These are phyloP conservation scores for Glonium stellatum DNA, from an alignment of 495 filamentous ascomycete genomes.

Conservation along the genomic window DNA sequence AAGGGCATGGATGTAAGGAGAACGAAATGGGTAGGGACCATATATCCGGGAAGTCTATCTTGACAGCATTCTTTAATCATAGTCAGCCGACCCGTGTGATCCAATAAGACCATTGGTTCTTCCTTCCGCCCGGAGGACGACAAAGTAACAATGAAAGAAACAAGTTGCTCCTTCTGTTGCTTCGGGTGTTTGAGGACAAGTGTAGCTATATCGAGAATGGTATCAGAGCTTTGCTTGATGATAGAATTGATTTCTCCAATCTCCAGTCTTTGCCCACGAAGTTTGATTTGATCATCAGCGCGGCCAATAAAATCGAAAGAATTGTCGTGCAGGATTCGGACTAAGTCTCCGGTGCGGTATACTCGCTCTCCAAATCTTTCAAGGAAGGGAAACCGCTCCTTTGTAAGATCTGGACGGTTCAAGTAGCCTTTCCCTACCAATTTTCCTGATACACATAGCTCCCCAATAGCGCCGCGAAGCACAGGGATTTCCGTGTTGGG, in stretches of 20 bases:
- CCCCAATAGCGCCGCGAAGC: slow-evolving; percentile 71
- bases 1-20: slow-evolving; percentile 57
- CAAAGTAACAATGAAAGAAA: slow-evolving; percentile 54
- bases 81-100: slow-evolving; percentile 21
- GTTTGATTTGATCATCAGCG: slow-evolving; percentile 73
- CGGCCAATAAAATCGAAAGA: slow-evolving; percentile 69
- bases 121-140: neutral
- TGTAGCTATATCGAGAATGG: slow-evolving; percentile 54
- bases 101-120: slow-evolving; percentile 16
- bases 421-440: slow-evolving; percentile 85
- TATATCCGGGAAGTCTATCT: slow-evolving; percentile 58
- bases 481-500: slow-evolving; percentile 62
- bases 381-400: slow-evolving; percentile 55
- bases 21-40: slow-evolving; percentile 70
- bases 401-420: slow-evolving; percentile 62
- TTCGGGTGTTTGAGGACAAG: slow-evolving; percentile 57
- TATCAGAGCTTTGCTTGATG: slow-evolving; percentile 45
- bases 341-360: slow-evolving; percentile 76
- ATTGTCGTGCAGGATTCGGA: slow-evolving; percentile 61
- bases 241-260: slow-evolving; percentile 68
- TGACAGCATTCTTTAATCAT: slow-evolving; percentile 48
- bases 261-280: slow-evolving; percentile 71
- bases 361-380: slow-evolving; percentile 45
- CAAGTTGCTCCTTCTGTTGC: slow-evolving; percentile 60
- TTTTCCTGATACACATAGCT: slow-evolving; percentile 79